Conservation (phyloP, 805 yeast genomes). For the Monosporozyma aerobia region DNA sequence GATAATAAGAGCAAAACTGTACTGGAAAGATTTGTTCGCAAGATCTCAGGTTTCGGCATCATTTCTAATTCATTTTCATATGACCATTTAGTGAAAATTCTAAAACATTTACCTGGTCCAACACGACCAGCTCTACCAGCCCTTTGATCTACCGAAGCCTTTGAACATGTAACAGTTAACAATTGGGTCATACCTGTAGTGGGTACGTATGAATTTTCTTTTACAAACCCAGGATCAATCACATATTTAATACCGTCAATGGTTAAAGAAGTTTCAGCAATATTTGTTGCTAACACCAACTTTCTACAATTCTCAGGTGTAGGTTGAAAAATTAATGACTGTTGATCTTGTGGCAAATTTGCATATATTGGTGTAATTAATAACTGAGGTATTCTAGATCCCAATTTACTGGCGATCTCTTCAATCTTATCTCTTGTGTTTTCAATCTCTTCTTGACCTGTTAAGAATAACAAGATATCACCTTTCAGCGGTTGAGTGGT, state of each 20-base stretch:
- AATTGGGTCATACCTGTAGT: constrained; percentile 82
- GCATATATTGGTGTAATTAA: constrained; percentile 84
- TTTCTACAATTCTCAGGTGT: constrained; percentile 74
- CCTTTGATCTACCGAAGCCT: constrained; percentile 92
- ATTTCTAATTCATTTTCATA: constrained; percentile 67
- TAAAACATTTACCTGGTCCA: constrained; percentile 90
- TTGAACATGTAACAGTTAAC: constrained; percentile 79
- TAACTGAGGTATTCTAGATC: constrained; percentile 50
- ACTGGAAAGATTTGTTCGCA: constrained; percentile 69
- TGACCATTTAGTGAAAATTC: constrained; percentile 68
- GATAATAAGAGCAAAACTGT: constrained; percentile 71
- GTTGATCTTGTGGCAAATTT: constrained; percentile 78
- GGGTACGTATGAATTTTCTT: constrained; percentile 84
- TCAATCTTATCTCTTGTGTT: constrained; percentile 59
- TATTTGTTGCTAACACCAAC: constrained; percentile 89
- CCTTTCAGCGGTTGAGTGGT: constrained; percentile 50
- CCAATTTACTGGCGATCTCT: constrained; percentile 58
- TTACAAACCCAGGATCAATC: constrained; percentile 90
- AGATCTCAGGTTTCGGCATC: constrained; percentile 86
- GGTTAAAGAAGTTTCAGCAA: constrained; percentile 94
- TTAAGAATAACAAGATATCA: constrained; percentile 81
- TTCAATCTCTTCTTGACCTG: constrained; percentile 97
- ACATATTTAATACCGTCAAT: constrained; percentile 94
- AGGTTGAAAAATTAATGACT: constrained; percentile 72
- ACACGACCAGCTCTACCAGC: constrained; percentile 98